Percentiles rank a stretch among this genome's conserved stretches.
Conservation (phyloP, 176 grass and related monocot genomes). For the Metroxylon sagu region DNA sequence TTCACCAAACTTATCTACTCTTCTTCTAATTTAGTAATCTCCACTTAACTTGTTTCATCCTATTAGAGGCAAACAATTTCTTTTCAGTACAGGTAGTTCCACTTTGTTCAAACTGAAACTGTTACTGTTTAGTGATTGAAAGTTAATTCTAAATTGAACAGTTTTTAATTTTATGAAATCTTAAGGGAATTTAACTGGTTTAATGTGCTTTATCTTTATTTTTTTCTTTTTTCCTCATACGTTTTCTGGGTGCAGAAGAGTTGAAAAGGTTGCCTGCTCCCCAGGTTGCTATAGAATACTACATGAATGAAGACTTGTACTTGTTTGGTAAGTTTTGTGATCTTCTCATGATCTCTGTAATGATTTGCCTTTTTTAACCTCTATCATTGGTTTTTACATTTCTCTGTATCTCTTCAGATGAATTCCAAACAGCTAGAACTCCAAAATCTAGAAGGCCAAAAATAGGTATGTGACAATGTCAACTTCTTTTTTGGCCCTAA, state of each 20-base stretch:
- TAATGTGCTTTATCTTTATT: not conserved
- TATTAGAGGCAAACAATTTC: no score
- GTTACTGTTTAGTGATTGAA: no score
- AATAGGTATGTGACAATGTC: conserved; percentile 37
- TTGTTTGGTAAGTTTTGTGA: conserved; percentile 55
- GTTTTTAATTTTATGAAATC: no score
- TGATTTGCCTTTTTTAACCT: not conserved
- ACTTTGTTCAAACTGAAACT: no score
- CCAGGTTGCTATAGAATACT: conserved; percentile 60
- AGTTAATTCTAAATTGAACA: no score
- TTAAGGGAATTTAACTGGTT: not conserved
- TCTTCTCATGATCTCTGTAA: not conserved
- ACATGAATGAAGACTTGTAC: conserved; percentile 87
- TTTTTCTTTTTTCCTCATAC: conserved; percentile 2
- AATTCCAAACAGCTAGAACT: conserved; percentile 74
- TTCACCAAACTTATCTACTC: no score
- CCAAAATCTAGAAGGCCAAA: conserved; percentile 76
- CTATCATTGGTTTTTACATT: not conserved
- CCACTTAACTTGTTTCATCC: no score
- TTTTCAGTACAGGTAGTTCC: no score
- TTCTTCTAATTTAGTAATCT: no score
- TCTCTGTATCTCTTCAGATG: conserved; percentile 39
- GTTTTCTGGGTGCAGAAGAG: conserved; percentile 55
- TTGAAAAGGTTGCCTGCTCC: conserved; percentile 70
- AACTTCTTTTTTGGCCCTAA: no score